Conservation (phyloP, 305 asterid genomes). For the Rubia balearica region DNA sequence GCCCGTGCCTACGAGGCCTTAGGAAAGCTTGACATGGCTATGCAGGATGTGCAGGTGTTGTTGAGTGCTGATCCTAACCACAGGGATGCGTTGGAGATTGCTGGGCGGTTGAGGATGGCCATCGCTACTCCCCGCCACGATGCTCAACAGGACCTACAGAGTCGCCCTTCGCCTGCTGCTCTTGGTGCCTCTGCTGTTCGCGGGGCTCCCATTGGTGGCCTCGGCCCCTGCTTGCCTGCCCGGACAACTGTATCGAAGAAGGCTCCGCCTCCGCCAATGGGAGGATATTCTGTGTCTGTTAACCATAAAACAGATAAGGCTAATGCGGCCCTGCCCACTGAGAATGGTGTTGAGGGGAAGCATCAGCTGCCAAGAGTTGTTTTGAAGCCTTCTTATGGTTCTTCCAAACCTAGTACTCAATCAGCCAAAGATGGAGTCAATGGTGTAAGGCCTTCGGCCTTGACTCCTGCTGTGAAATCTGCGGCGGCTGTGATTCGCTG, state of each 20-base stretch:
- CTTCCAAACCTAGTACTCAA: slow-evolving; percentile 34
- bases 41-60: slow-evolving; percentile 66
- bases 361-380: slow-evolving; percentile 52
- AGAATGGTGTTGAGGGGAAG: slow-evolving; percentile 52
- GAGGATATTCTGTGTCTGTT: slow-evolving; percentile 31
- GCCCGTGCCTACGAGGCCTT: slow-evolving; percentile 82
- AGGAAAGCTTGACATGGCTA: slow-evolving; percentile 74
- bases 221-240: slow-evolving; percentile 89
- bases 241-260: slow-evolving; percentile 61
- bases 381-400: slow-evolving; percentile 63
- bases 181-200: slow-evolving; percentile 98
- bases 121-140: slow-evolving; percentile 69
- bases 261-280: slow-evolving; percentile 27
- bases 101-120: slow-evolving; percentile 55
- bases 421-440: slow-evolving; percentile 34
- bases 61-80: slow-evolving; percentile 60
- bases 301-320: slow-evolving; percentile 47
- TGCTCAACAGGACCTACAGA: slow-evolving; percentile 86
- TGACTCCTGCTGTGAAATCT: slow-evolving; percentile 23
- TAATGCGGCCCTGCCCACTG: slow-evolving; percentile 42
- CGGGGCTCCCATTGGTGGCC: slow-evolving; percentile 86
- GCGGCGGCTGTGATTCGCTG: slow-evolving; percentile 29
- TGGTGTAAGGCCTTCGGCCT: slow-evolving; percentile 24
- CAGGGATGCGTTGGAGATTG: slow-evolving; percentile 66
- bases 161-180: slow-evolving; percentile 99